Evolutionary conservation across 1,284 basidiomycete genomes (phyloP).

Genomic region (Puccinia polysora): DNA sequence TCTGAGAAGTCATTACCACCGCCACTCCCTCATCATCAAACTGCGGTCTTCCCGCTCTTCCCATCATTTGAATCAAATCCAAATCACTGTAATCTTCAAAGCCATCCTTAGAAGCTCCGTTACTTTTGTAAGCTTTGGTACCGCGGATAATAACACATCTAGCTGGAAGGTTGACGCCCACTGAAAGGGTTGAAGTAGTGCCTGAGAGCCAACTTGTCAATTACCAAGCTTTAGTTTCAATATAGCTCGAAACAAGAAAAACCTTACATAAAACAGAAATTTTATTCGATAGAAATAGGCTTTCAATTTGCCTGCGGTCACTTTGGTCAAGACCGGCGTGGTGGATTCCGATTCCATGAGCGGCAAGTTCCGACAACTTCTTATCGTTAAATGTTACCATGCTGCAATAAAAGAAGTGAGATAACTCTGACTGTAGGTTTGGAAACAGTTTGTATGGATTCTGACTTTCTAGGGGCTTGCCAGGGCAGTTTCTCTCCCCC

Average conservation of each 20-base stretch:
- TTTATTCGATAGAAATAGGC: slow-evolving; percentile 63
- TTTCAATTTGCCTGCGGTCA: slow-evolving; percentile 68
- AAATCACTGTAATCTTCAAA: slow-evolving; percentile 44
- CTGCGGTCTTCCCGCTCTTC: slow-evolving; percentile 44
- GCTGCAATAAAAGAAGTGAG: slow-evolving; percentile 19
- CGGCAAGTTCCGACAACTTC: slow-evolving; percentile 44
- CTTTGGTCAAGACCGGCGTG: slow-evolving; percentile 74
- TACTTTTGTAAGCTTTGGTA: slow-evolving; percentile 38
- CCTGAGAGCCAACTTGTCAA: background rate
- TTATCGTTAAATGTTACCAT: slow-evolving; percentile 26
- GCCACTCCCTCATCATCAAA: slow-evolving; percentile 42
- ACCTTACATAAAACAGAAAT: slow-evolving; percentile 61
- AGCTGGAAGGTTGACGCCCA: slow-evolving; percentile 45
- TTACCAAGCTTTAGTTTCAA: background rate
- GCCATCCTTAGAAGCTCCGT: slow-evolving; percentile 20
- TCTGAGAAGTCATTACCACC: slow-evolving; percentile 43
- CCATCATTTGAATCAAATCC: slow-evolving; percentile 46
- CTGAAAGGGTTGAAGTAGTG: slow-evolving; percentile 43
- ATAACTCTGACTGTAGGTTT: background rate
- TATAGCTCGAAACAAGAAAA: background rate
- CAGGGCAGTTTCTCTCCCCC: slow-evolving; percentile 23
- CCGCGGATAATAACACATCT: slow-evolving; percentile 44
- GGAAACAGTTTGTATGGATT: background rate
- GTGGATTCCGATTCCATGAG: slow-evolving; percentile 70
- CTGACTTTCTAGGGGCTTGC: slow-evolving; percentile 27